Percentiles rank a stretch among this genome's conserved stretches.
Evolutionary conservation across 2,329 filamentous ascomycete genomes (phyloP).

Genomic region (Dissoconium aciculare): DNA sequence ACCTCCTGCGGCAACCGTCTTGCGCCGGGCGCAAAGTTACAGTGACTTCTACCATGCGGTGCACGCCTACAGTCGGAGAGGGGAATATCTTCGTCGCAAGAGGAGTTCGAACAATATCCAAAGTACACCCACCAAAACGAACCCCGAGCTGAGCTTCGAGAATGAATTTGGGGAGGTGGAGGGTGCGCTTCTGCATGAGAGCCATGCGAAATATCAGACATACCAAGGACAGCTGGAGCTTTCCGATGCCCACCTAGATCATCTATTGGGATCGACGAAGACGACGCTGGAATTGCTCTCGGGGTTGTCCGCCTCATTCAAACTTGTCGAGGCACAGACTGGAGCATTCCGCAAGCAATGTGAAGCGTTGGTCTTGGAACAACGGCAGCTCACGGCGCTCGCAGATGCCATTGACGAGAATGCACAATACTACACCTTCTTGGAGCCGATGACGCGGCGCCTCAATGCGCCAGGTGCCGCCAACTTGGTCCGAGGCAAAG

Average conservation of each 20-base stretch:
- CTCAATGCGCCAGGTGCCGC: slow-evolving; percentile 85
- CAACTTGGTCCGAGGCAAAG: slow-evolving; percentile 66
- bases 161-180: slow-evolving; percentile 46
- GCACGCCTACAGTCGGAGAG: slow-evolving; percentile 41
- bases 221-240: slow-evolving; percentile 71
- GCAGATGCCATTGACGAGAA: slow-evolving; percentile 78
- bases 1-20: slow-evolving; percentile 51
- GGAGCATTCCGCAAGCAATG: slow-evolving; percentile 88
- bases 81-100: slow-evolving; percentile 29
- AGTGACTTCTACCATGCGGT: slow-evolving; percentile 59
- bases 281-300: slow-evolving; percentile 61
- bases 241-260: slow-evolving; percentile 68
- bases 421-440: slow-evolving; percentile 84
- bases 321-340: slow-evolving; percentile 74
- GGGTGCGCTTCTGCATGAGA: slow-evolving; percentile 59
- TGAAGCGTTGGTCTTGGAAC: slow-evolving; percentile 70
- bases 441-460: slow-evolving; percentile 77
- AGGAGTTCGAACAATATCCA: slow-evolving; percentile 16
- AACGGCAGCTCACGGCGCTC: slow-evolving; percentile 61
- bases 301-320: slow-evolving; percentile 71
- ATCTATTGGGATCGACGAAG: slow-evolving; percentile 62
- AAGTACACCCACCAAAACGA: slow-evolving; percentile 17
- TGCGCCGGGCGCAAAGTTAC: slow-evolving; percentile 59
- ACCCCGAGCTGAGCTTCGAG: slow-evolving; percentile 39
- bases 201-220: slow-evolving; percentile 72